A percentile compares a stretch with the other conserved stretches of the same genome.
Evolutionary conservation across 139 green algal species (phyloP).

Genomic region (Ettlia oleoabundans): DNA sequence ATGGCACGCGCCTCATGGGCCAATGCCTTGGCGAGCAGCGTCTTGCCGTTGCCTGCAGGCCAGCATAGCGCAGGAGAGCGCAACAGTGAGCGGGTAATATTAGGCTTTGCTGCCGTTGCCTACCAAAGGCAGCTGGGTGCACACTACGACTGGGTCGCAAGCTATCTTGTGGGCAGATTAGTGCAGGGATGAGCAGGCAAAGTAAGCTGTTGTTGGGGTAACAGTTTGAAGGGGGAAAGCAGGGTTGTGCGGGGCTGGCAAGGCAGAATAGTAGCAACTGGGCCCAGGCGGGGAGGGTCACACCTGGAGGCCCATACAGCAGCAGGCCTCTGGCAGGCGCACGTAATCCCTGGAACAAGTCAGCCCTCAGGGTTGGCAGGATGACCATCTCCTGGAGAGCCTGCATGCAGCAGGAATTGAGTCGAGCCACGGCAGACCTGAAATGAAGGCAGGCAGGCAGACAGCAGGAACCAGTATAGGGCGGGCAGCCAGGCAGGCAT

Average conservation of each 20-base stretch:
- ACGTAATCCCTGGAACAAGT: constrained; percentile 79
- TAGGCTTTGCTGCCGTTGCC: not conserved
- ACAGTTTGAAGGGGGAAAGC: too few relatives aligned
- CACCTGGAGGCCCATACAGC: constrained; percentile 82
- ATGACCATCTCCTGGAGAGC: constrained; percentile 83
- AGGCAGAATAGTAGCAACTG: not conserved
- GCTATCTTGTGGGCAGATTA: too few relatives aligned
- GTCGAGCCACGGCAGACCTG: too few relatives aligned
- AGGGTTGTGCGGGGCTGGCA: too few relatives aligned
- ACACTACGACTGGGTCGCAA: too few relatives aligned
- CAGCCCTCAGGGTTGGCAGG: constrained; percentile 65
- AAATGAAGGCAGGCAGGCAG: too few relatives aligned
- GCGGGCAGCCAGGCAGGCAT: not conserved
- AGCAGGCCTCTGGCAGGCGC: constrained; percentile 82
- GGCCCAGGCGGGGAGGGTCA: too few relatives aligned
- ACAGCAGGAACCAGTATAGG: too few relatives aligned
- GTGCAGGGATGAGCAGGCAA: too few relatives aligned
- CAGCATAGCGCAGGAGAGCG: constrained; percentile 87
- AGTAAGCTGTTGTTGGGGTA: too few relatives aligned
- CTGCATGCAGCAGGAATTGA: constrained; percentile 37
- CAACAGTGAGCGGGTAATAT: too few relatives aligned
- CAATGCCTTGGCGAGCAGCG: constrained; percentile 70
- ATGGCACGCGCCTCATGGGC: constrained; percentile 67
- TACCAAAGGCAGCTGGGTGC: not conserved
- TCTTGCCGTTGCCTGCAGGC: constrained; percentile 89